Percentiles rank a stretch among this genome's conserved stretches.
Conservation (phyloP, 164 flowering plant genomes). For the Vitis rupestris region DNA sequence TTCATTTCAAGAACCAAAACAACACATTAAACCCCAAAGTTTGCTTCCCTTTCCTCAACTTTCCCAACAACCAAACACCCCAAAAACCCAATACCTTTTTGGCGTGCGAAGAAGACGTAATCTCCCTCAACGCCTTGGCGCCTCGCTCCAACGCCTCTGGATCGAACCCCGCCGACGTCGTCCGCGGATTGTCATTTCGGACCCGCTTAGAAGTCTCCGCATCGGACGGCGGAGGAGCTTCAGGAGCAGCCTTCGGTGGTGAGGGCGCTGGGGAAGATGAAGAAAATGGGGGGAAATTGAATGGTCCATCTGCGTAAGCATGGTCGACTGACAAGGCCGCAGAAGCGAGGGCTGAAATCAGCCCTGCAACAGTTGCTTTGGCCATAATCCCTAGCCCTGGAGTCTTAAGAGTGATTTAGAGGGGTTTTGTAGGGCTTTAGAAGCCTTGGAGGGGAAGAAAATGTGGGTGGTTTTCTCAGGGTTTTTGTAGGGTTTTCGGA, state of each 20-base stretch:
- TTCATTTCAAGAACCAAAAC: background rate
- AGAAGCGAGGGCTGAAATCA: constrained; percentile 62
- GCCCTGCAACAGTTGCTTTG: constrained; percentile 42
- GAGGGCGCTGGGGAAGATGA: constrained; percentile 24
- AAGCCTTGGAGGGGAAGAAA: background rate
- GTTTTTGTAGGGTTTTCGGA: constrained; percentile 25
- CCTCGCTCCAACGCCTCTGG: constrained; percentile 87
- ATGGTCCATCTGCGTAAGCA: constrained; percentile 65
- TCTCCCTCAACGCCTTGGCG: constrained; percentile 52
- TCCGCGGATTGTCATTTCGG: constrained; percentile 79
- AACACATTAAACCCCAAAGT: background rate
- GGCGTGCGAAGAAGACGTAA: constrained; percentile 41
- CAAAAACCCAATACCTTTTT: constrained; percentile 43
- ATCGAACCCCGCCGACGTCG: constrained; percentile 84
- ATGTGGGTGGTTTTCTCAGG: background rate
- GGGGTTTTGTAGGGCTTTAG: constrained; percentile 23
- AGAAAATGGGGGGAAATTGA: constrained; percentile 51
- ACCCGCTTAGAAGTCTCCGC: constrained; percentile 25
- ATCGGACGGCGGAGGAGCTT: constrained; percentile 17
- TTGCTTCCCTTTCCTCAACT: no score
- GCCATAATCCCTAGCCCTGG: constrained; percentile 26
- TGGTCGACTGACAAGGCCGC: constrained; percentile 38
- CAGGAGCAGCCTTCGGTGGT: constrained; percentile 12
- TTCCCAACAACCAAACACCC: background rate
- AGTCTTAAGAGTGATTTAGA: constrained; percentile 5